A percentile compares a stretch with the other conserved stretches of the same genome.
These are phyloP conservation scores for Lactarius sanguifluus DNA, from an alignment of 768 basidiomycete species.

Conservation along the genomic window DNA sequence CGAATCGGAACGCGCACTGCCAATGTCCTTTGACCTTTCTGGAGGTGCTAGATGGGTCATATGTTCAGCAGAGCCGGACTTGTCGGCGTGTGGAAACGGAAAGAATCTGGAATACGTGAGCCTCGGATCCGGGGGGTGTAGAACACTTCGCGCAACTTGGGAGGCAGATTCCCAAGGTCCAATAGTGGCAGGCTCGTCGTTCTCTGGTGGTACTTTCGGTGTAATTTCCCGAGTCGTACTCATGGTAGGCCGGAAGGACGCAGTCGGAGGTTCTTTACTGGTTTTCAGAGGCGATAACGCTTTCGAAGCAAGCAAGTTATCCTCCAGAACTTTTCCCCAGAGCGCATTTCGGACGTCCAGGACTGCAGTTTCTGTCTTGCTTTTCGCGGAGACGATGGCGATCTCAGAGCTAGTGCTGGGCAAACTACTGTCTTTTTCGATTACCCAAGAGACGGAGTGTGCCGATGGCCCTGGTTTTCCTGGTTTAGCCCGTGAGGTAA, in stretches of 20 bases:
- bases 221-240: background rate
- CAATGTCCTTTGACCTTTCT: background rate
- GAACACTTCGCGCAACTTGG: conserved; percentile 35
- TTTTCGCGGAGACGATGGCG: conserved; percentile 8
- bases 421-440: conserved; percentile 43
- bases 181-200: conserved; percentile 34
- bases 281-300: background rate
- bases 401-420: conserved; percentile 26
- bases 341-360: conserved; percentile 38
- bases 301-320: background rate
- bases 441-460: conserved; percentile 54
- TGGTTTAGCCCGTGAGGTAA: background rate
- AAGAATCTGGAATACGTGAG: conserved; percentile 12
- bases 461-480: conserved; percentile 4
- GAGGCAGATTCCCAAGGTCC: conserved; percentile 60
- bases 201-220: background rate
- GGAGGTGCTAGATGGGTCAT: background rate
- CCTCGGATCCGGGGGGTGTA: background rate
- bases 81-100: conserved; percentile 9
- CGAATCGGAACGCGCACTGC: background rate
- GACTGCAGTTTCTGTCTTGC: conserved; percentile 37
- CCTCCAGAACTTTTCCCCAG: conserved; percentile 32
- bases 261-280: background rate
- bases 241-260: background rate
- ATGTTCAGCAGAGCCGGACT: background rate